Evolutionary conservation across 306 rosid genomes (phyloP).

Genomic region (Macrotyloma uniflorum): DNA sequence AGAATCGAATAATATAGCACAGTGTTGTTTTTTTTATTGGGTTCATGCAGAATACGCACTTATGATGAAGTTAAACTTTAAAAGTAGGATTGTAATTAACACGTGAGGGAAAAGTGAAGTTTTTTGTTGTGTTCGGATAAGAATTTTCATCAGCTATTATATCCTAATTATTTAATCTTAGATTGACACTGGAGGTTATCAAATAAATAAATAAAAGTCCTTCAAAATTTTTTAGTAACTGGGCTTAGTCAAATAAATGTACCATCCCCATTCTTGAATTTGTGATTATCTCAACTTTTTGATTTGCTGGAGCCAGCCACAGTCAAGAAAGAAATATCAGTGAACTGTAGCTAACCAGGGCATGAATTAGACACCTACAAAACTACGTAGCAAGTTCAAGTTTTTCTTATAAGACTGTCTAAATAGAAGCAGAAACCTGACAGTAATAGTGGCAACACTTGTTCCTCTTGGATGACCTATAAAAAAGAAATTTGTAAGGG

Average conservation of each 20-base stretch:
- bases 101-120: background rate
- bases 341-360: slow-evolving; percentile 17
- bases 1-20: background rate
- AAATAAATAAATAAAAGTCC: background rate
- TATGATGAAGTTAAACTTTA: background rate
- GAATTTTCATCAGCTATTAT: background rate
- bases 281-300: slow-evolving; percentile 80
- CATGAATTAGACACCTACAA: background rate
- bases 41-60: background rate
- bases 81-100: no score
- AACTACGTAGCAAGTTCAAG: background rate
- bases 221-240: background rate
- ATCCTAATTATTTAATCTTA: no score
- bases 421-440: background rate
- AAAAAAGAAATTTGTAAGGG: no score
- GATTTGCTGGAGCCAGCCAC: slow-evolving; percentile 72
- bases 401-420: background rate
- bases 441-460: no score
- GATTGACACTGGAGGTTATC: background rate
- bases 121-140: background rate
- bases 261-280: slow-evolving; percentile 86
- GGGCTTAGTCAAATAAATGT: slow-evolving; percentile 22
- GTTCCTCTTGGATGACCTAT: no score
- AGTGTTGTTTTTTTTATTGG: background rate
- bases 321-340: slow-evolving; percentile 34